Evolutionary conservation across 208 protist species (phyloP), one percentile per base, ranked within the genome.

Genomic region (Leptomonas seymouri): DNA sequence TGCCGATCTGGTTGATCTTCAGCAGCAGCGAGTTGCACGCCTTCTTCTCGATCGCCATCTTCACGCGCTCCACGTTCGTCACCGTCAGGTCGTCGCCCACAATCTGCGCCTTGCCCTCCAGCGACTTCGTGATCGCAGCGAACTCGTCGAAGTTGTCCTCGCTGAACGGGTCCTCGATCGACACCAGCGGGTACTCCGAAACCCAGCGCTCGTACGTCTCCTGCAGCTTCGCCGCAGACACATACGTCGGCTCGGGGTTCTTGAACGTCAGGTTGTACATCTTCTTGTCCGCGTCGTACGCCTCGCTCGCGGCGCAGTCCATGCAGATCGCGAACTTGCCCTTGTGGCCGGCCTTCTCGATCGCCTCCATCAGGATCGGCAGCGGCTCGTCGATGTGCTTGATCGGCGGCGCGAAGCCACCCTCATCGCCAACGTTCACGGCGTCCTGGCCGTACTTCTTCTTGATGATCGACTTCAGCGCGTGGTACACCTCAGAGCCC

Each of bases 1-100:
- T 94, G 67, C 98, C 99, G 74, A 99, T 99, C 89, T 99, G 99
- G 86, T 99, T 99, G 63, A 99, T 96, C 86, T 99, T 99, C 58
- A 99, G 93, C 16, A 99, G 93, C 30, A 99, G 91, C 50, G 97
- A 93, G 84, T 99, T 99, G 86, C 97, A 98, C 9, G 97, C 84
- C 70, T 96, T 90, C 62, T 86, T 82, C 50, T 95, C 82, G 63
- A 95, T 90, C 55, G 84, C 98, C 71, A 85, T 97, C 69, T 96
- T 80, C 42, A 99, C 98, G 73, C 95, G 94, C 63, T 96, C 93
- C 53, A 97, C 89, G 85, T 99, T 99, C 21, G 98, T 99, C 49
- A 99, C 98, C 20, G 97, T 93, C 12, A 99, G 86, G 81, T 99
- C 99, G 77, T 99, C 99, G 70, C 98, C 99, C 25, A 99, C 98